Evolutionary conservation across 2,329 filamentous ascomycete genomes (phyloP).

Genomic region (Myotisia sp.): DNA sequence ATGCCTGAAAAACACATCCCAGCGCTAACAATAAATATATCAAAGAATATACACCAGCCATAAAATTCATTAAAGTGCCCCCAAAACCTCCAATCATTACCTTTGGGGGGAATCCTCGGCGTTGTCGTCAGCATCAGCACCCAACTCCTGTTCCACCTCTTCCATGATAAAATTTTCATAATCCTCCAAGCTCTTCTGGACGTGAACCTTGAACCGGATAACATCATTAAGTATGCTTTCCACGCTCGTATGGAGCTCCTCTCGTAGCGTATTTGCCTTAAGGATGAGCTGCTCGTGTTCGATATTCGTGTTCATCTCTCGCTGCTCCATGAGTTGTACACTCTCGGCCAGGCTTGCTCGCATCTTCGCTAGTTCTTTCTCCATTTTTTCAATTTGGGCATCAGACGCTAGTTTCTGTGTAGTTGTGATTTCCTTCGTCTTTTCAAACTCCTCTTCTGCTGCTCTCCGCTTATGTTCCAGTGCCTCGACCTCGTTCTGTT

Average conservation of each 20-base stretch:
- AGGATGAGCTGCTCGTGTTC: slow-evolving; percentile 91
- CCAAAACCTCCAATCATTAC: not conserved
- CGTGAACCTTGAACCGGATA: slow-evolving; percentile 95
- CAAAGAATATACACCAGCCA: no score
- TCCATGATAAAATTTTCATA: slow-evolving; percentile 89
- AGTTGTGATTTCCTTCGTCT: slow-evolving; percentile 73
- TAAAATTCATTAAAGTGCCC: no score
- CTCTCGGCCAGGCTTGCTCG: slow-evolving; percentile 67
- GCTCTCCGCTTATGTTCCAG: slow-evolving; percentile 76
- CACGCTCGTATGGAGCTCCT: slow-evolving; percentile 94
- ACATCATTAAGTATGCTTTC: slow-evolving; percentile 93
- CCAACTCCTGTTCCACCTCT: slow-evolving; percentile 74
- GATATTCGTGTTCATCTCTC: slow-evolving; percentile 92
- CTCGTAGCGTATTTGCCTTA: slow-evolving; percentile 66
- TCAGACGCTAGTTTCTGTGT: slow-evolving; percentile 81
- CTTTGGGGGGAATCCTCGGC: slow-evolving; percentile 2
- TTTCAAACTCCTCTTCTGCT: slow-evolving; percentile 86
- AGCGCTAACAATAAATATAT: no score
- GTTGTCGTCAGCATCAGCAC: slow-evolving; percentile 45
- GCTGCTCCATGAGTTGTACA: slow-evolving; percentile 81
- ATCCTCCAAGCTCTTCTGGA: slow-evolving; percentile 83
- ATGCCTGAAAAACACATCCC: no score
- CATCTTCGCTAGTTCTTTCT: slow-evolving; percentile 95
- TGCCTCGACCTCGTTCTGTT: slow-evolving; percentile 79
- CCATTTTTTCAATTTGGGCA: slow-evolving; percentile 95